phyloP scores from a whole-genome alignment of 345 rosid genomes.

The Trapa incisa region DNA sequence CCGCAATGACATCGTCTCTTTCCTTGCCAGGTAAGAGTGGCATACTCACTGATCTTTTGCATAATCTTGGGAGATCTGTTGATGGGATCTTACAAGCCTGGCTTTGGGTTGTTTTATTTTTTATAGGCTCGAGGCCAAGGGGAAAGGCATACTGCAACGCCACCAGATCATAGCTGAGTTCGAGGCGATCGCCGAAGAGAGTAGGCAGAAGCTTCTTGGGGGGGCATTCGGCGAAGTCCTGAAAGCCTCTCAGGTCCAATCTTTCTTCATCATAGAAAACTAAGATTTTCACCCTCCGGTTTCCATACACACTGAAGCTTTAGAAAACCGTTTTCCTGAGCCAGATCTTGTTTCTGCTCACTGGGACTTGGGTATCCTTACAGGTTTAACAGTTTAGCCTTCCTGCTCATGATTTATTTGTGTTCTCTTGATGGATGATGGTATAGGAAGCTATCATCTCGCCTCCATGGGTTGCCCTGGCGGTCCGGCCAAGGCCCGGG shows the following conservation, averaged over 20 bases:
- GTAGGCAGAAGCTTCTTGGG: conserved; percentile 33
- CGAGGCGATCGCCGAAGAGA: conserved; percentile 50
- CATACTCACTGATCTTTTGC: not conserved
- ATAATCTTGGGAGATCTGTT: not conserved
- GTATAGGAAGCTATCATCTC: conserved; percentile 74
- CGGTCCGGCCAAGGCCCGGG: conserved; percentile 93
- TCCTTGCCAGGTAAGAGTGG: conserved; percentile 49
- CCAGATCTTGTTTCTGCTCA: not conserved
- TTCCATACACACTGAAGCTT: too few relatives aligned
- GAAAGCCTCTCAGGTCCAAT: conserved; percentile 43
- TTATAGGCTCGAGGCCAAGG: conserved; percentile 57
- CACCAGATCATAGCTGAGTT: conserved; percentile 66
- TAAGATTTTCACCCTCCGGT: too few relatives aligned
- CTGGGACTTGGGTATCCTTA: not conserved
- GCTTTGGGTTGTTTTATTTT: not conserved
- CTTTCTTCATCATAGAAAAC: too few relatives aligned
- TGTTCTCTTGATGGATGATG: conserved; percentile 1
- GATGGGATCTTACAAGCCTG: not conserved
- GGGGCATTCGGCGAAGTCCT: conserved; percentile 61
- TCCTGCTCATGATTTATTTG: not conserved
- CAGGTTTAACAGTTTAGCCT: not conserved
- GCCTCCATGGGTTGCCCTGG: conserved; percentile 89
- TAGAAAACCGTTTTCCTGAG: not conserved
- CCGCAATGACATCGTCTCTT: conserved; percentile 56
- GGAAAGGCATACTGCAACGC: conserved; percentile 65